phyloP scores from a whole-genome alignment of 371 early-diverging fungal species.

The Rhizopus stolonifer region DNA sequence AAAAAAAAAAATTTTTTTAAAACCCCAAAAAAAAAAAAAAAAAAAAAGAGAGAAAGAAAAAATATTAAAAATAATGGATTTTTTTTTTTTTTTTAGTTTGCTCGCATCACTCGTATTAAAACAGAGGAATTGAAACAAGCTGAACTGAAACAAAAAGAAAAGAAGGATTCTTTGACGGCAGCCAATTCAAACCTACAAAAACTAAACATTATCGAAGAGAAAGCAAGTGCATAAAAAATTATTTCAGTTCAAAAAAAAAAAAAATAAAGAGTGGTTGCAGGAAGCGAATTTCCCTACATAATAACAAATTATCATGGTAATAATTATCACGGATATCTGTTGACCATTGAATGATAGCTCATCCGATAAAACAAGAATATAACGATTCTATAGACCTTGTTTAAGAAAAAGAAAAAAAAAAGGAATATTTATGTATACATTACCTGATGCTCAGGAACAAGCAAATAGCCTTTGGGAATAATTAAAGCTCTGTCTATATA shows the following conservation, averaged over 20 bases:
- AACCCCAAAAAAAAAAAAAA: neutral
- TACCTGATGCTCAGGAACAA: conserved; percentile 49
- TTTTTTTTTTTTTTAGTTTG: too few species aligned
- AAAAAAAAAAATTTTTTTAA: too few species aligned
- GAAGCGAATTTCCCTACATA: conserved; percentile 52
- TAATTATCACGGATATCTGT: conserved; percentile 44
- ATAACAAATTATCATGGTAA: conserved; percentile 51
- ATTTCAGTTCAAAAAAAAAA: neutral
- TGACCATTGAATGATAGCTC: conserved; percentile 53
- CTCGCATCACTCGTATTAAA: conserved; percentile 61
- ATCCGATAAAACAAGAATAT: conserved; percentile 46
- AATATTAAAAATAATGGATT: neutral
- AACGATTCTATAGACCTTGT: conserved; percentile 24
- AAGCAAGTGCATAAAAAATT: conserved; percentile 7
- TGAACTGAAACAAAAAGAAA: conserved; percentile 51
- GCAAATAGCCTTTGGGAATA: conserved; percentile 46
- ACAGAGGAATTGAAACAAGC: conserved; percentile 60
- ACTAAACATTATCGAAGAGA: conserved; percentile 56
- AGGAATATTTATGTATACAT: too few species aligned
- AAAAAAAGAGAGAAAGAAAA: neutral
- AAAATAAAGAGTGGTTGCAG: neutral
- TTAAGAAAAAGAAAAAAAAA: neutral
- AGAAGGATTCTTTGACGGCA: conserved; percentile 57
- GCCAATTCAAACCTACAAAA: conserved; percentile 58
- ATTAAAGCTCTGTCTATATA: conserved; percentile 10